Evolutionary conservation across 2,329 filamentous ascomycete species (phyloP).

Genomic region (Triangularia verruculosa): DNA sequence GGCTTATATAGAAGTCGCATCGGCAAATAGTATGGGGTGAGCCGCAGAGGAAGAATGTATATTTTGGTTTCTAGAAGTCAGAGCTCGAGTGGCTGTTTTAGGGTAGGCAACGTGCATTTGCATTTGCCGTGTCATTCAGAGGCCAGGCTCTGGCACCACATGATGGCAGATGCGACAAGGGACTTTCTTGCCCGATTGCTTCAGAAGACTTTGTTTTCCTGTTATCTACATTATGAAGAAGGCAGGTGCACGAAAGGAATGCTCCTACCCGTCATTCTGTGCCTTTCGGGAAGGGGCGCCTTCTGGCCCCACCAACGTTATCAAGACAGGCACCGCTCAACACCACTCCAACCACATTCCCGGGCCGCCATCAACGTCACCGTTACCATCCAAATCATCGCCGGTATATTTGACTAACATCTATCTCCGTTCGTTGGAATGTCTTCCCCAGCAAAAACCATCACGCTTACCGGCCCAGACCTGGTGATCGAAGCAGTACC

Average conservation of each 20-base stretch:
- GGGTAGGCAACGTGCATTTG: neutral
- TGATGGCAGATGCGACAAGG: neutral
- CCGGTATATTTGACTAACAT: neutral
- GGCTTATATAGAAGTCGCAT: neutral
- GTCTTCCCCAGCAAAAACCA: constrained; percentile 37
- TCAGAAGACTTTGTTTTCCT: neutral
- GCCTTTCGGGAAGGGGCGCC: neutral
- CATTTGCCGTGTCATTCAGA: neutral
- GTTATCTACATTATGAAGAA: neutral
- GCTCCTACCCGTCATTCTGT: neutral
- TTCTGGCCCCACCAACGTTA: neutral
- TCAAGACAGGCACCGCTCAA: neutral
- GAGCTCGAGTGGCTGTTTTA: neutral
- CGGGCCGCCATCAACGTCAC: neutral
- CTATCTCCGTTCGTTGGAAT: neutral
- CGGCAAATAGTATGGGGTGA: neutral
- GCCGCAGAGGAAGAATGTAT: neutral
- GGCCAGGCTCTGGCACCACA: neutral
- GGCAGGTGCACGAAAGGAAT: neutral
- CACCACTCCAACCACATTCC: neutral
- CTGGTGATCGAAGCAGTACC: constrained; percentile 57
- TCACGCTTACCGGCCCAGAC: constrained; percentile 35
- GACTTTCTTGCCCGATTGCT: neutral
- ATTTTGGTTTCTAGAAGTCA: neutral
- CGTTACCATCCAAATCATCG: neutral